These are phyloP conservation scores for Diplodia intermedia DNA, from an alignment of 2,329 filamentous ascomycete genomes.

Conservation along the genomic window DNA sequence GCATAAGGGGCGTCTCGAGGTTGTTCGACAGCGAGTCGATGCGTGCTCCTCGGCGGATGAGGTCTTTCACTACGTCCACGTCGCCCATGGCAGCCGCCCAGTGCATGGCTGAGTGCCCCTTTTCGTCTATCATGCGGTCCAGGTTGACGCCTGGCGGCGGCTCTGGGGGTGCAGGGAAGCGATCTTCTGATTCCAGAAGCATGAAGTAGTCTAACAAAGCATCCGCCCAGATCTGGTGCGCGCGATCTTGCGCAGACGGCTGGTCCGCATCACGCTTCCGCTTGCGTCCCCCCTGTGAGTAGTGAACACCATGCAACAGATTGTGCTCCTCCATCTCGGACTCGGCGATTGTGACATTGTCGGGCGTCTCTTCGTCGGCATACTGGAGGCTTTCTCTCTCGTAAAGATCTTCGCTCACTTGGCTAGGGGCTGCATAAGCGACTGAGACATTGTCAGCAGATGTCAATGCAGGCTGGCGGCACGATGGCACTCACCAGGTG, in stretches of 20 bases:
- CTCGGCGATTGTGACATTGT: slow-evolving; percentile 82
- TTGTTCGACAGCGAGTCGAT: slow-evolving; percentile 69
- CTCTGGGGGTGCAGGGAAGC: slow-evolving; percentile 71
- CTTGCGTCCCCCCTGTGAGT: slow-evolving; percentile 66
- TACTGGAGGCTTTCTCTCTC: slow-evolving; percentile 68
- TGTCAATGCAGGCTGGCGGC: neutral
- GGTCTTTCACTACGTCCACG: slow-evolving; percentile 84
- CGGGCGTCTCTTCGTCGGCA: slow-evolving; percentile 80
- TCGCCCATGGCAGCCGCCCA: slow-evolving; percentile 99
- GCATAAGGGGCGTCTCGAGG: slow-evolving; percentile 89
- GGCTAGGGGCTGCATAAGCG: slow-evolving; percentile 44
- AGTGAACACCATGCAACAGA: slow-evolving; percentile 73
- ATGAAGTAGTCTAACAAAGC: slow-evolving; percentile 96
- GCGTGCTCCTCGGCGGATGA: slow-evolving; percentile 80
- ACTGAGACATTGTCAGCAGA: slow-evolving; percentile 5
- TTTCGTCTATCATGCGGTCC: slow-evolving; percentile 90
- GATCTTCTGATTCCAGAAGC: slow-evolving; percentile 78
- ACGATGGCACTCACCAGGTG: slow-evolving; percentile 34
- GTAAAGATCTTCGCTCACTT: slow-evolving; percentile 66
- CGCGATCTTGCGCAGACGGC: slow-evolving; percentile 73
- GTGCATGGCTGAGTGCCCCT: slow-evolving; percentile 90
- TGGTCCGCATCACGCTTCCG: slow-evolving; percentile 76
- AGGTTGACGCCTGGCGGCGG: slow-evolving; percentile 87
- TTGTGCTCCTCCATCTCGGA: slow-evolving; percentile 87
- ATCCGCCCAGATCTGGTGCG: slow-evolving; percentile 90